Evolutionary conservation across 1,284 basidiomycete species (phyloP).

Genomic region (Marasmius sp.): DNA sequence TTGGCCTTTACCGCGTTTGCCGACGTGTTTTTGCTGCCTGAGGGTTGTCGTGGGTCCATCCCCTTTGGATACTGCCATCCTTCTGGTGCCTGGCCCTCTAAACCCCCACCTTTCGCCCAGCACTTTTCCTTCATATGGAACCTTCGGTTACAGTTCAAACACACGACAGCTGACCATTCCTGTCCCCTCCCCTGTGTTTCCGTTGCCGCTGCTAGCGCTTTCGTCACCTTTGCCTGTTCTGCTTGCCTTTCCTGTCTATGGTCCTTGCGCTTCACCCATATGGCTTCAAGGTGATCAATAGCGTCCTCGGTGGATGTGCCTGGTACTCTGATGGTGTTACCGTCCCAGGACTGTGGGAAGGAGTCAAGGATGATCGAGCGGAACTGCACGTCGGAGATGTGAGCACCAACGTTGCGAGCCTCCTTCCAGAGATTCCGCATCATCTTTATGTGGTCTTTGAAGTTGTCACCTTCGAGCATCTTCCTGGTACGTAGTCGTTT

Average conservation of each 20-base stretch:
- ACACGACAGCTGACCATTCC: neutral
- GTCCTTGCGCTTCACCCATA: neutral
- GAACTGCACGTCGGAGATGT: neutral
- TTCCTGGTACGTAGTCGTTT: neutral
- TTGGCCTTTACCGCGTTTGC: neutral
- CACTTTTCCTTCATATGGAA: no score
- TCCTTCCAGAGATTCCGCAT: neutral
- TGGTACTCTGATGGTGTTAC: neutral
- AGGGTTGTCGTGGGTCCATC: no score
- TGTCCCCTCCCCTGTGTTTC: neutral
- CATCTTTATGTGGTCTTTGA: neutral
- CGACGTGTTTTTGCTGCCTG: neutral
- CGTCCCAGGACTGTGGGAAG: neutral
- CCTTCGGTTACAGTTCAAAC: neutral
- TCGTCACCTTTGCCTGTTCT: neutral
- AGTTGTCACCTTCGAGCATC: neutral
- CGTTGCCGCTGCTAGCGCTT: neutral
- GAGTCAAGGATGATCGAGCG: neutral
- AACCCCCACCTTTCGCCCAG: no score
- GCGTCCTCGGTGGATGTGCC: neutral
- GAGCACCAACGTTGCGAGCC: neutral
- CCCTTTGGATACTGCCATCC: no score
- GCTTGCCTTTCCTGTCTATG: neutral
- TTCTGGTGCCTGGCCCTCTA: no score
- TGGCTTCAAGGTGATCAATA: neutral